Percentiles rank a stretch among this genome's conserved stretches.
Conservation (phyloP, 1,139 yeast species). For the Suhomyces terraborum region DNA sequence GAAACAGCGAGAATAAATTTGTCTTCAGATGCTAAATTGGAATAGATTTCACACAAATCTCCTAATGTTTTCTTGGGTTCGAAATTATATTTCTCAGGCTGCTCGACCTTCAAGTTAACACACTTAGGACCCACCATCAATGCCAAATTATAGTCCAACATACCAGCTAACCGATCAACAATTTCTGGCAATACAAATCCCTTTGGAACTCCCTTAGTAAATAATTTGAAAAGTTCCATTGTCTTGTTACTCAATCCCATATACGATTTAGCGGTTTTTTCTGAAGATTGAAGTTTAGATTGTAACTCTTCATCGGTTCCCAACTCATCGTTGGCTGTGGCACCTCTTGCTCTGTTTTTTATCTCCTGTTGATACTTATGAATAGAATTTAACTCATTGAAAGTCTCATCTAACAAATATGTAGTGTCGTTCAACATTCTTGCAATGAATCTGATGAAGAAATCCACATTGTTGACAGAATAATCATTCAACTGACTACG, state of each 20-base stretch:
- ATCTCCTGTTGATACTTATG: constrained; percentile 70
- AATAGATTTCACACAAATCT: constrained; percentile 72
- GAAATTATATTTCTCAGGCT: constrained; percentile 83
- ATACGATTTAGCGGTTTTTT: constrained; percentile 76
- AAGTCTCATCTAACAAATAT: constrained; percentile 85
- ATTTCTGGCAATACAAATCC: constrained; percentile 89
- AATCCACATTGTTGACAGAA: constrained; percentile 67
- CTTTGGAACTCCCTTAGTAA: constrained; percentile 82
- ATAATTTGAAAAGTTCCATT: constrained; percentile 72
- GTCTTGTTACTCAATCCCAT: constrained; percentile 86
- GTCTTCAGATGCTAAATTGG: constrained; percentile 63
- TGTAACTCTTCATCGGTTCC: constrained; percentile 64
- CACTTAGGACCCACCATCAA: constrained; percentile 95
- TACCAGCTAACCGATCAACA: constrained; percentile 91
- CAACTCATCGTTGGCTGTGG: constrained; percentile 43
- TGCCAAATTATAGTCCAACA: constrained; percentile 88
- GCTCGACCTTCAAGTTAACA: constrained; percentile 78
- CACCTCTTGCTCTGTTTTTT: constrained; percentile 43
- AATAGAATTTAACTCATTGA: constrained; percentile 74
- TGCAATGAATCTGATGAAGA: constrained; percentile 89
- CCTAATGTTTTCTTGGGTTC: constrained; percentile 74
- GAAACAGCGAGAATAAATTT: constrained; percentile 81
- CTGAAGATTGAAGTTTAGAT: constrained; percentile 59
- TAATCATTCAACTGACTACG: constrained; percentile 68
- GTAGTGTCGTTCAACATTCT: constrained; percentile 94